These are phyloP conservation scores for Leccinum pachyderme DNA, from an alignment of 1,284 basidiomycete genomes.

Conservation along the genomic window DNA sequence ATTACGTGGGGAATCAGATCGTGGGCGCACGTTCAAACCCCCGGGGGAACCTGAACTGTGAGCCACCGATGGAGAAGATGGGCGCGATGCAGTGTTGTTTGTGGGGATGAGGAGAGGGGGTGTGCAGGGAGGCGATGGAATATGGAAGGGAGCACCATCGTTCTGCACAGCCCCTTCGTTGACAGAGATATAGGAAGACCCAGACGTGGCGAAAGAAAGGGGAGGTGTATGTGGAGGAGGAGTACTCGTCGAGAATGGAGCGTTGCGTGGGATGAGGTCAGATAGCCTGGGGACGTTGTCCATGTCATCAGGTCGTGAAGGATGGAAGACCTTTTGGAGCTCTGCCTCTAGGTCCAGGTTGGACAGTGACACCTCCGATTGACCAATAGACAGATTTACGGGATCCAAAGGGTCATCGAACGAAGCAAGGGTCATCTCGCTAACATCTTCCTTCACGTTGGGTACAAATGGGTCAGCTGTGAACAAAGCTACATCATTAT, in stretches of 20 bases:
- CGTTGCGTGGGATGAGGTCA: conserved; percentile 24
- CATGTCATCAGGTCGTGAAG: conserved; percentile 10
- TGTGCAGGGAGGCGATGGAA: conserved; percentile 3
- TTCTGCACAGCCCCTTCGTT: conserved; percentile 7
- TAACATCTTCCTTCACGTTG: conserved; percentile 31
- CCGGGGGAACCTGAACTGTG: conserved; percentile 16
- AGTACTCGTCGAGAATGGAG: conserved; percentile 29
- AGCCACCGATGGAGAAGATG: conserved; percentile 12
- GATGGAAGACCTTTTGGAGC: conserved; percentile 24
- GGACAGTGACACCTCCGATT: conserved; percentile 34
- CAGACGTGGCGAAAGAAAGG: conserved; percentile 20
- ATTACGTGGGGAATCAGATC: conserved; percentile 26
- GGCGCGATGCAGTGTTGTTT: background rate
- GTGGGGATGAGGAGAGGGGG: conserved; percentile 1
- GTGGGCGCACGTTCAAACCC: conserved; percentile 11
- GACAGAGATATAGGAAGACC: conserved; percentile 17
- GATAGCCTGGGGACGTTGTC: conserved; percentile 16
- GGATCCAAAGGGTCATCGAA: conserved; percentile 35
- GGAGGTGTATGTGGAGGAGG: conserved; percentile 22
- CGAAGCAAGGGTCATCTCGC: conserved; percentile 40
- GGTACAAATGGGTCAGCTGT: conserved; percentile 22
- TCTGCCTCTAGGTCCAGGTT: conserved; percentile 32
- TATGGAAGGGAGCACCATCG: conserved; percentile 5
- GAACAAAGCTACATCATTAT: conserved; percentile 10
- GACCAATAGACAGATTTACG: conserved; percentile 34